phyloP scores from a whole-genome alignment of 2,329 filamentous ascomycete species.

The Hirsutella rhossiliensis region DNA sequence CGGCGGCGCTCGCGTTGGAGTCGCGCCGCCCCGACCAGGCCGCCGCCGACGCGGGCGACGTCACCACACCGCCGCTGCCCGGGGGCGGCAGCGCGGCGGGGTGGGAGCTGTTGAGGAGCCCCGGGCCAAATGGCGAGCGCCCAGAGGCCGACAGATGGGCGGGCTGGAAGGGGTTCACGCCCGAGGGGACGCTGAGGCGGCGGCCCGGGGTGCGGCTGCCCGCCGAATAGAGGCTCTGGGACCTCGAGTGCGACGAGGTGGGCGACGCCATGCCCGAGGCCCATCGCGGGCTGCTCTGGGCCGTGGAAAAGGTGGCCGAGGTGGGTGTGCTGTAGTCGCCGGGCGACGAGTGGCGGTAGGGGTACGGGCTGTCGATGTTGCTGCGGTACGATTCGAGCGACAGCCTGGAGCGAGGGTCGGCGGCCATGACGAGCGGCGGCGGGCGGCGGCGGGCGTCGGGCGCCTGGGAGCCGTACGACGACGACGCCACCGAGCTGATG shows the following conservation, averaged over 20 bases:
- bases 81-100: constrained; percentile 39
- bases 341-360: constrained; percentile 54
- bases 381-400: constrained; percentile 58
- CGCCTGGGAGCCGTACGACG: constrained; percentile 48
- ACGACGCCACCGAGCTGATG: constrained; percentile 54
- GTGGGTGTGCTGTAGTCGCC: constrained; percentile 73
- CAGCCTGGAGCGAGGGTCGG: constrained; percentile 54
- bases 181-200: constrained; percentile 72
- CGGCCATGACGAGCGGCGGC: constrained; percentile 71
- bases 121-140: constrained; percentile 40
- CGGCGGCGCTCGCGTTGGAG: constrained; percentile 46
- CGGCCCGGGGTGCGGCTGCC: constrained; percentile 57
- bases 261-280: constrained; percentile 60
- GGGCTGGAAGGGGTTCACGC: constrained; percentile 60
- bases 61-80: constrained; percentile 47
- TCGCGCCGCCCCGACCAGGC: constrained; percentile 49
- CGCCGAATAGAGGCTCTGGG: constrained; percentile 57
- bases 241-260: constrained; percentile 53
- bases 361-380: constrained; percentile 50
- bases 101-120: constrained; percentile 43
- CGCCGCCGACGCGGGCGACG: constrained; percentile 51
- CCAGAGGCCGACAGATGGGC: constrained; percentile 33
- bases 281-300: constrained; percentile 66
- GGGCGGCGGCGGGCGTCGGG: constrained; percentile 62
- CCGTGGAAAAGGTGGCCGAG: constrained; percentile 69